phyloP scores from a whole-genome alignment of 441 rosid genomes.

The Euphorbia corollata region DNA sequence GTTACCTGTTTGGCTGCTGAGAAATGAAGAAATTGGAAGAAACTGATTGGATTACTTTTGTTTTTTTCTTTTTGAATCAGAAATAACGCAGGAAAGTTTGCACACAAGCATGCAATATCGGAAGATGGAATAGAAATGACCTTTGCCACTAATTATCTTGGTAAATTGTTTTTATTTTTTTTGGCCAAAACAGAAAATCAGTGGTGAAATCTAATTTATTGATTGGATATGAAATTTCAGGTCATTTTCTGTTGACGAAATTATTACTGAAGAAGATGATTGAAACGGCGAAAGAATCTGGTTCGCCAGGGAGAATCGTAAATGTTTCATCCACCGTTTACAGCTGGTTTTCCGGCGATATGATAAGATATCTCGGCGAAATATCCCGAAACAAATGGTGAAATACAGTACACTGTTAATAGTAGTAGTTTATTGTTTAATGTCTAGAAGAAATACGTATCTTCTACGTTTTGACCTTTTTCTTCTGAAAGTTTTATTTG shows the following conservation, averaged over 20 bases:
- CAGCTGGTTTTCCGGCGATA: constrained; percentile 78
- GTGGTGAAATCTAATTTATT: background rate
- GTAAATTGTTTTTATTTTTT: too few species aligned
- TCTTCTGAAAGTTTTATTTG: background rate
- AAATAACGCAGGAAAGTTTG: constrained; percentile 85
- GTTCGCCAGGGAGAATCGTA: constrained; percentile 72
- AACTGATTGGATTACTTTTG: constrained; percentile 2
- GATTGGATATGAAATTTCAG: constrained; percentile 27
- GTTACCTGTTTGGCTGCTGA: constrained; percentile 22
- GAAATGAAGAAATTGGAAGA: background rate
- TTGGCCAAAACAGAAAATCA: background rate
- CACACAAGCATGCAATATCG: constrained; percentile 66
- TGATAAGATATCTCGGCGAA: constrained; percentile 53
- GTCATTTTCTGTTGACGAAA: constrained; percentile 76
- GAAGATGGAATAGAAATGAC: constrained; percentile 96
- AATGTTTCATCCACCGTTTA: constrained; percentile 73
- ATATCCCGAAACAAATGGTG: constrained; percentile 59
- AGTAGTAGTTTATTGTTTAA: too few species aligned
- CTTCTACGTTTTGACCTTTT: constrained; percentile 22
- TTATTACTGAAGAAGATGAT: constrained; percentile 56
- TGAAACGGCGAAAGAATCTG: constrained; percentile 52
- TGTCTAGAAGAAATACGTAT: background rate
- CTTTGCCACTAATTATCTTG: constrained; percentile 80
- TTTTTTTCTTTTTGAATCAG: constrained; percentile 29
- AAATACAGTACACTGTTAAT: background rate